phyloP scores from a whole-genome alignment of 768 basidiomycete species.

The Mycena floridula region DNA sequence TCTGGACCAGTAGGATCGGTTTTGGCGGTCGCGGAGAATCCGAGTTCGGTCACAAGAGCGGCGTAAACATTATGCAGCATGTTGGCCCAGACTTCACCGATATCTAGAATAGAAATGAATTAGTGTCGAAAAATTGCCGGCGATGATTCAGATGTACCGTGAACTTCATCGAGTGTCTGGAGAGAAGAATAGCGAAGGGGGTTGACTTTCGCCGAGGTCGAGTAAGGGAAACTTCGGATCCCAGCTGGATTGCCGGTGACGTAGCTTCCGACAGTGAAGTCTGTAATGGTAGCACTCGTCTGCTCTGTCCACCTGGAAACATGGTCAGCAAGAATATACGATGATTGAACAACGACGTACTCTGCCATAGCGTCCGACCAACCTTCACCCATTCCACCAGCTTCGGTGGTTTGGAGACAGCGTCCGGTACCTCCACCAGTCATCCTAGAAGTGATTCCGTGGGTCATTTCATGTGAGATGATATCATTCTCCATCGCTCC shows the following conservation, averaged over 20 bases:
- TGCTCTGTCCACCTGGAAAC: conserved; percentile 36
- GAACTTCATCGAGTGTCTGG: conserved; percentile 33
- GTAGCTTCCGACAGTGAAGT: conserved; percentile 39
- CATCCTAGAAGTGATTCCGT: conserved; percentile 44
- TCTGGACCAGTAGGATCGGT: conserved; percentile 11
- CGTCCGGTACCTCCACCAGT: conserved; percentile 53
- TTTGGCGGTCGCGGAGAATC: conserved; percentile 14
- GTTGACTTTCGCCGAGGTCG: conserved; percentile 41
- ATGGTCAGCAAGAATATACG: neutral
- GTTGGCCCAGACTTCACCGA: conserved; percentile 42
- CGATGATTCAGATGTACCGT: conserved; percentile 28
- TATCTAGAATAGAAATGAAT: conserved; percentile 9
- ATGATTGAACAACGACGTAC: conserved; percentile 12
- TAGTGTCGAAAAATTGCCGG: neutral
- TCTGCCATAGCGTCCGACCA: conserved; percentile 48
- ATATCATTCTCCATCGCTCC: conserved; percentile 62
- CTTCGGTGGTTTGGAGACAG: conserved; percentile 58
- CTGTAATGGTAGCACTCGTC: conserved; percentile 29
- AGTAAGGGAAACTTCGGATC: conserved; percentile 55
- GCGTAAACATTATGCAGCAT: conserved; percentile 25
- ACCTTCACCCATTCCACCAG: conserved; percentile 66
- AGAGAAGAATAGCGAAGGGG: conserved; percentile 37
- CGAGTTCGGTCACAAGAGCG: conserved; percentile 16
- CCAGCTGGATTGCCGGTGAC: conserved; percentile 45
- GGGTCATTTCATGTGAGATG: conserved; percentile 45